Base-by-base conservation (phyloP, 2,329 filamentous ascomycete genomes). In the Sporothrix globosa region DNA sequence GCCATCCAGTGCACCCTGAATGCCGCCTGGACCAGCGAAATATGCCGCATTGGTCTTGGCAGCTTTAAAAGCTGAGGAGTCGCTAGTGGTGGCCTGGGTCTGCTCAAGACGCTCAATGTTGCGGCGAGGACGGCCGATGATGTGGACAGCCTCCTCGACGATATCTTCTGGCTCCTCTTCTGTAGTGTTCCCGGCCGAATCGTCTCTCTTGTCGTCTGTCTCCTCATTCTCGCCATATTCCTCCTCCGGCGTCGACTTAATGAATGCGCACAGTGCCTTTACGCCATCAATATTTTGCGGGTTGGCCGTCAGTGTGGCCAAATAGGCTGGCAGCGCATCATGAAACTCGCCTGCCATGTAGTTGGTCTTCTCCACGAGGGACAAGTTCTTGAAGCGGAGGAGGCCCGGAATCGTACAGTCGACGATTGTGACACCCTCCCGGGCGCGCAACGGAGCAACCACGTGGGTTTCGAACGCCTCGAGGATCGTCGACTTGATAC, bases 191-290 rank as follows among this genome's bases (percentile, higher is more conserved):
- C 48, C 44, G n/a, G 17, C 13, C 21, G 61, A 4, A 4, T 24
- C 39, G 6, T 21, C 19, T 6, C 4, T n/a, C 11, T 54, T 3
- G 1, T 60, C 21, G 27, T 27, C 30, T 19, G 46, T 61, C 24
- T 87, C 90, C 78, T 91, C 82, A 21, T 88, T 82, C 60, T 82
- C 78, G 0, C 89, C 89, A 73, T 84, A 91, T n/a, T 85, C 82
- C 75, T 92, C 90, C 0, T 77, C 77, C 0, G 82, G 76, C 66
- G 82, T 85, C 0, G 74, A 73, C 41, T 86, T 85, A 0, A 88
- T 91, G 73, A 88, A 90, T 44, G 80, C 79, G 0, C 81, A 80
- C 3, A 89, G 78, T 13, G 88, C 84, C 1, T 78, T 79, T 0
- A 91, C 79, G 21, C 78, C 79, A 10, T 79, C 80, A 63, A 92